Percentiles rank a stretch among this genome's conserved stretches.
These are phyloP conservation scores for Colletotrichum australisinense DNA, from an alignment of 2,329 filamentous ascomycete species.

Conservation along the genomic window DNA sequence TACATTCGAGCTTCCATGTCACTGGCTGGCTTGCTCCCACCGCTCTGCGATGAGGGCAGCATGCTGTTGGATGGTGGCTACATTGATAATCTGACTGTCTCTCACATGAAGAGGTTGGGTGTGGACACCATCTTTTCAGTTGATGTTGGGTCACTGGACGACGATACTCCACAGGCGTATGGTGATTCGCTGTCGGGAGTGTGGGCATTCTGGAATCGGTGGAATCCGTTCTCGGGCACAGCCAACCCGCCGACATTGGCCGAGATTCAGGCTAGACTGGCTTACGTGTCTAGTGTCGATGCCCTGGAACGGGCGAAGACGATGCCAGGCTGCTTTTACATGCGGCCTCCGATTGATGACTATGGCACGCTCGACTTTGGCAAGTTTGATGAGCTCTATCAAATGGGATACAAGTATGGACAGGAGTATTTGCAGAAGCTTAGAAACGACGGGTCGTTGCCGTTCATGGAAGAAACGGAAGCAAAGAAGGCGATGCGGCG, in stretches of 20 bases:
- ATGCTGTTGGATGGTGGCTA: conserved; percentile 98
- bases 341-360: conserved; percentile 92
- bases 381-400: conserved; percentile 97
- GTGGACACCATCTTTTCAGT: conserved; percentile 96
- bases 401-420: conserved; percentile 88
- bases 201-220: conserved; percentile 95
- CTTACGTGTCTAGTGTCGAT: conserved; percentile 95
- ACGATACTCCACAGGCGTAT: conserved; percentile 90
- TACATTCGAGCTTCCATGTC: conserved; percentile 98
- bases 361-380: conserved; percentile 97
- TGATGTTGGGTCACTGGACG: conserved; percentile 92
- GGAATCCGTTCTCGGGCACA: conserved; percentile 92
- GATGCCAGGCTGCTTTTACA: conserved; percentile 92
- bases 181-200: conserved; percentile 94
- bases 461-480: conserved; percentile 76
- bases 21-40: conserved; percentile 89
- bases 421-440: conserved; percentile 82
- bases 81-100: conserved; percentile 95
- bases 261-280: conserved; percentile 94
- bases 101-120: conserved; percentile 95
- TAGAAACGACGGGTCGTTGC: conserved; percentile 81
- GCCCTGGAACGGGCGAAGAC: conserved; percentile 93
- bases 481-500: conserved; percentile 81
- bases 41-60: conserved; percentile 94
- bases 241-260: conserved; percentile 95